phyloP scores from a whole-genome alignment of 2,329 filamentous ascomycete species.

The Chrysoporthe deuterocubensis region DNA sequence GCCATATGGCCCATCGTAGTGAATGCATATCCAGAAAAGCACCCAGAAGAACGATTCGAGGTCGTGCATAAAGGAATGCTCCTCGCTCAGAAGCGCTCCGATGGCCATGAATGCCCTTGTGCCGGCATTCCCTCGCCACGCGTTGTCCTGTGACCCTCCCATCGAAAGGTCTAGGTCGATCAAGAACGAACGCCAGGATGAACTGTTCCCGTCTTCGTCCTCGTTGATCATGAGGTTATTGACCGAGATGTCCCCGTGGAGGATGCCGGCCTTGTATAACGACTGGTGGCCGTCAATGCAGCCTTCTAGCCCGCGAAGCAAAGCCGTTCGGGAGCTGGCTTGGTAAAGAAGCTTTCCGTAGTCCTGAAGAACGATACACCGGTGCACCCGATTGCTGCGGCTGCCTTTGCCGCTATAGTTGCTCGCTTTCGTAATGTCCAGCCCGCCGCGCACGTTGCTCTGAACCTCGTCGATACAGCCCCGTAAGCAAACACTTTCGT shows the following conservation, averaged over 20 bases:
- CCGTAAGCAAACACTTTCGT: conserved; percentile 36
- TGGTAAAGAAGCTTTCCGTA: conserved; percentile 42
- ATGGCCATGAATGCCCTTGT: conserved; percentile 54
- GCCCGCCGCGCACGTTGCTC: background rate
- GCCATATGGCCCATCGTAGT: conserved; percentile 37
- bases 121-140: conserved; percentile 47
- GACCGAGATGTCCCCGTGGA: conserved; percentile 43
- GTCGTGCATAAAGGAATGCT: conserved; percentile 50
- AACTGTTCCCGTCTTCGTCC: background rate
- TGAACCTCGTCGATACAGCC: conserved; percentile 32
- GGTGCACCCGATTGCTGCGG: conserved; percentile 7
- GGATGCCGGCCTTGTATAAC: conserved; percentile 36
- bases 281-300: conserved; percentile 40
- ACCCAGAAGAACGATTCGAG: conserved; percentile 55
- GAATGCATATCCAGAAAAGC: conserved; percentile 50
- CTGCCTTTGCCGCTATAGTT: background rate
- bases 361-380: conserved; percentile 30
- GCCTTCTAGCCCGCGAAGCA: conserved; percentile 38
- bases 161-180: conserved; percentile 46
- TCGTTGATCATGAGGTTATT: conserved; percentile 48
- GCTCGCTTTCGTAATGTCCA: background rate
- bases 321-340: conserved; percentile 36
- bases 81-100: conserved; percentile 44
- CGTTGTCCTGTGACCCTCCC: conserved; percentile 36
- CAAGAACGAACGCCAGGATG: conserved; percentile 22